Conservation (phyloP, 805 yeast genomes). For the Zygosaccharomyces bisporus region DNA sequence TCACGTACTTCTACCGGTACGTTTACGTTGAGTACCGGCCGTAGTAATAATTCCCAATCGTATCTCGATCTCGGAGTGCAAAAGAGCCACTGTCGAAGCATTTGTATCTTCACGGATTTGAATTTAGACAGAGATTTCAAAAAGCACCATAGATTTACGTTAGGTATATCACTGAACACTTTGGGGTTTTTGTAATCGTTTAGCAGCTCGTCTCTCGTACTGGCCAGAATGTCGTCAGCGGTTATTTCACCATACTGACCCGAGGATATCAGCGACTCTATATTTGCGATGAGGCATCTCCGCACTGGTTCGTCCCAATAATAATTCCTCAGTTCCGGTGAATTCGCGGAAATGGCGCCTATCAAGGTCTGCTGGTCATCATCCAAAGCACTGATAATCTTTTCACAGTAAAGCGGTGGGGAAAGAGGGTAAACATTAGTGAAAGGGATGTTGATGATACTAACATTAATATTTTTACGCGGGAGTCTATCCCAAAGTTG, state of each 20-base stretch:
- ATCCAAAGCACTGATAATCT: constrained; percentile 11
- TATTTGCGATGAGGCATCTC: constrained; percentile 19
- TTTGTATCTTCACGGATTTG: constrained; percentile 36
- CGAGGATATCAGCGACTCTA: not conserved
- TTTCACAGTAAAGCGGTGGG: constrained; percentile 28
- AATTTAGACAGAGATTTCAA: constrained; percentile 33
- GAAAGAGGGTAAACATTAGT: constrained; percentile 34
- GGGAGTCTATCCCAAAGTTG: constrained; percentile 34
- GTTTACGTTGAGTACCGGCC: constrained; percentile 35
- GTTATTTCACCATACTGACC: constrained; percentile 2
- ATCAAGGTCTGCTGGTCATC: constrained; percentile 33
- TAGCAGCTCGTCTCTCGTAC: constrained; percentile 19
- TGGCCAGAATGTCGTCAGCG: constrained; percentile 4
- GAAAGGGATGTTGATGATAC: constrained; percentile 34
- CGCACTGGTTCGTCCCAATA: constrained; percentile 29
- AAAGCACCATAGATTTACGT: constrained; percentile 37
- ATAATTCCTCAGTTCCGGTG: constrained; percentile 16
- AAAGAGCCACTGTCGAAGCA: constrained; percentile 37
- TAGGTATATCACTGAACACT: constrained; percentile 35
- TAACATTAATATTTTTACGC: constrained; percentile 27
- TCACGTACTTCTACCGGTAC: constrained; percentile 38
- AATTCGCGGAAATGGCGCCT: constrained; percentile 3
- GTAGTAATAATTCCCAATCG: constrained; percentile 39
- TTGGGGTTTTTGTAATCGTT: constrained; percentile 29
- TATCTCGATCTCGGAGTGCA: constrained; percentile 39